Base-by-base conservation (phyloP, 805 yeast genomes). In the Vanderwaltozyma tropicalis region DNA sequence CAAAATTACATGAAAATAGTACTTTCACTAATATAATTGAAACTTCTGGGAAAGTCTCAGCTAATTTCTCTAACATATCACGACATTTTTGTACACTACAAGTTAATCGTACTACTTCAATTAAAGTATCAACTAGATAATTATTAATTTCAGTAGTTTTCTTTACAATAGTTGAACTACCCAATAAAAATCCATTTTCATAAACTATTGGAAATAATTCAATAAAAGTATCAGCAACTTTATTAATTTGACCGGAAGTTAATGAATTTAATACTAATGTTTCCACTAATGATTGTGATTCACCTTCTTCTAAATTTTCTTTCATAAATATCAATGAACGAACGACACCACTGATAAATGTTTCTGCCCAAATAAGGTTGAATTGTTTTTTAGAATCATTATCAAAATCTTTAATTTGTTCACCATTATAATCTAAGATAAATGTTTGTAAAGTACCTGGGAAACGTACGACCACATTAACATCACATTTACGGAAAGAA, bases 241-340 rank as follows among this genome's bases (percentile, higher is more conserved):
- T 45, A 27, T 49, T 55, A 11, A 55, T 31, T 27, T 53, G 48
- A 4, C 57, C 57, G 5, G 50, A 41, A 10, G 45, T 42, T 25
- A 89, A 72, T 4, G 95, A 95, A 48, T 85, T 82, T 41, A 84
- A 69, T 41, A 80, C 75, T 46, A 95, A 72, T 22, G 89, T 79
- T 53, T 87, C 94, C 9, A 85, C 92, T 39, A 89, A 69, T 30
- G 72, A 68, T 24, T 68, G 64, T 52, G 62, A 81, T 62, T 78
- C 84, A 35, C 84, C 94, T 31, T 81, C 84, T 41, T 73, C 82
- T 5, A 61, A 32, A 19, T 53, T 48, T 14, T 53, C 57, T 28
- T 45, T 41, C 52, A 55, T 46, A 16, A 51, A 43, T 34, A 50
- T 45, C 14, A 89, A 57, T 8, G 86, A 63, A 47, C 97, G 71